phyloP scores from a whole-genome alignment of 306 rosid species.

The Rosa lucieae region DNA sequence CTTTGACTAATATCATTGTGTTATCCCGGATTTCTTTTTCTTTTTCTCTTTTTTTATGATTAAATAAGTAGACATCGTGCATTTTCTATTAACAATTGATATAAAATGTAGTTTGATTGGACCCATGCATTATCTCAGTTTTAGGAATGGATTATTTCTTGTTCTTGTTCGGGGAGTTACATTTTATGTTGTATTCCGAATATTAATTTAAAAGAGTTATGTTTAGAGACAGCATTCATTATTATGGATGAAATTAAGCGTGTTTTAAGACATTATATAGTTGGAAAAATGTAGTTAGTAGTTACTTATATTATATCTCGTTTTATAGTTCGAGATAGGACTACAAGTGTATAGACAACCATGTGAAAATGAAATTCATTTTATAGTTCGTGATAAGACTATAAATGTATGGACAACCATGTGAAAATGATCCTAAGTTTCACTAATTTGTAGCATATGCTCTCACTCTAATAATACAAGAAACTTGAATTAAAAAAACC shows the following conservation, averaged over 20 bases:
- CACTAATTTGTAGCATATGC: neutral
- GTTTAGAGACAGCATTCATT: no score
- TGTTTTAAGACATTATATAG: no score
- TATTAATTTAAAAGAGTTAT: no score
- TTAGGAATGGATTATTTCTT: neutral
- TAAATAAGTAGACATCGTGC: neutral
- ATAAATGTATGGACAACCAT: neutral
- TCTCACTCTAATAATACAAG: neutral
- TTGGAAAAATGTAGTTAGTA: no score
- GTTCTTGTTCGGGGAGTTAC: no score
- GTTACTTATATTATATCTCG: neutral
- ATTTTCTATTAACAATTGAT: neutral
- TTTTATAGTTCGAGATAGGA: neutral
- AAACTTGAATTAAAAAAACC: neutral
- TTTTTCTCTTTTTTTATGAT: neutral
- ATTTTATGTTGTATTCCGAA: no score
- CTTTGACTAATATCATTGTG: constrained; percentile 14
- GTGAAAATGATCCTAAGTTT: neutral
- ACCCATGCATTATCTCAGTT: neutral
- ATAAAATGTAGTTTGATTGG: neutral
- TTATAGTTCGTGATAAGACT: neutral
- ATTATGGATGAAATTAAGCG: no score
- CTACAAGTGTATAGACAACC: neutral
- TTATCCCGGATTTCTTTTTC: neutral
- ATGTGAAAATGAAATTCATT: neutral